Evolutionary conservation across 352 stramenopile species (phyloP).

Genomic region (Phytophthora syringae): DNA sequence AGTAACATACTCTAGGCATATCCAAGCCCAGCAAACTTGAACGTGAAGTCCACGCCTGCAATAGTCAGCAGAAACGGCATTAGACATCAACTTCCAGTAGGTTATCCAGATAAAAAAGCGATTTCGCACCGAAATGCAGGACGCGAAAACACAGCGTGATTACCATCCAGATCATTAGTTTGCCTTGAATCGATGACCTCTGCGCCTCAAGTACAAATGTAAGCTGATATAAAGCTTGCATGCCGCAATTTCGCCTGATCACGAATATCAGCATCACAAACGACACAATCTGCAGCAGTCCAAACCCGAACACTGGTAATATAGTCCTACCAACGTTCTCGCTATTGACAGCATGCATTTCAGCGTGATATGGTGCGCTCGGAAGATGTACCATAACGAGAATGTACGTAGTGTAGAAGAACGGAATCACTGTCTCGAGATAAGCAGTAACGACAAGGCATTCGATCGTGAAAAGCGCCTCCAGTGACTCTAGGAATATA

Average conservation of each 20-base stretch:
- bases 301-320: constrained; percentile 17
- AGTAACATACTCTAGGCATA: background rate
- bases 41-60: constrained; percentile 1
- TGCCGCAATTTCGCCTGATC: constrained; percentile 7
- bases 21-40: background rate
- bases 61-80: background rate
- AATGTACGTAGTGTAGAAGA: constrained; percentile 6
- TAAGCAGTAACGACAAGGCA: constrained; percentile 4
- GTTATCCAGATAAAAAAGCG: background rate
- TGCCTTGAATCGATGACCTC: constrained; percentile 29
- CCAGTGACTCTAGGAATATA: background rate
- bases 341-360: background rate
- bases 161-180: constrained; percentile 41
- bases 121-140: background rate
- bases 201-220: constrained; percentile 46
- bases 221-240: constrained; percentile 30
- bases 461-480: constrained; percentile 1
- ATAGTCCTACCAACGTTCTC: background rate
- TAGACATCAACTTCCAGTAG: background rate
- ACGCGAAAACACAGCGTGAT: constrained; percentile 7
- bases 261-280: constrained; percentile 13
- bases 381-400: constrained; percentile 4
- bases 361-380: constrained; percentile 18
- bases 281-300: constrained; percentile 20
- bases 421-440: background rate